Conservation (phyloP, 1,284 basidiomycete genomes). For the Ustilago esculenta region DNA sequence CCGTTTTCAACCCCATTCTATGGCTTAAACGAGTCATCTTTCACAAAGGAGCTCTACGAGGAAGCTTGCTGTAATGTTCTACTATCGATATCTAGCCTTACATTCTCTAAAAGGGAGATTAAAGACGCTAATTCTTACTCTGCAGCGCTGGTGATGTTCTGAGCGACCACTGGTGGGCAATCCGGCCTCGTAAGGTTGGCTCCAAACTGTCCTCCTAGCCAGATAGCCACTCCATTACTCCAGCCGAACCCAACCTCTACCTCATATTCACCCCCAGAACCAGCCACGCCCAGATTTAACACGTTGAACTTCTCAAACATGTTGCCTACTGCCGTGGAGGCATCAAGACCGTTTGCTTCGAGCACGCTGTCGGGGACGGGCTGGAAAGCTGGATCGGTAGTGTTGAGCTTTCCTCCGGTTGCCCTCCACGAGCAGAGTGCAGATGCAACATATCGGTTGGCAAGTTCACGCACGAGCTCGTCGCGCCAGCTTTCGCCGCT, state of each 20-base stretch:
- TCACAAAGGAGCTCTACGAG: too few species aligned
- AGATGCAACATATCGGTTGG: constrained; percentile 82
- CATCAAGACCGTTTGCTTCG: constrained; percentile 51
- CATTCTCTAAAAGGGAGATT: too few species aligned
- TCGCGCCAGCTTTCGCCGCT: constrained; percentile 76
- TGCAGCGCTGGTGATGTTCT: constrained; percentile 8
- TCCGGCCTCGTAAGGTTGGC: constrained; percentile 38
- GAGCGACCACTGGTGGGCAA: constrained; percentile 30
- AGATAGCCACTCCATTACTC: constrained; percentile 48
- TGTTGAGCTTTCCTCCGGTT: constrained; percentile 76
- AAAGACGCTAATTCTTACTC: too few species aligned
- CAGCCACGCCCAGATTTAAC: constrained; percentile 81
- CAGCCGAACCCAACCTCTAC: constrained; percentile 72
- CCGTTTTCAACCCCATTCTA: too few species aligned
- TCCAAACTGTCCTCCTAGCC: constrained; percentile 43
- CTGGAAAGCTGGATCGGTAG: constrained; percentile 75
- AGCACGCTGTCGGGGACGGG: constrained; percentile 29
- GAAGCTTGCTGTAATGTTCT: too few species aligned
- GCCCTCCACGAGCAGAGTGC: constrained; percentile 84
- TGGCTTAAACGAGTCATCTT: too few species aligned
- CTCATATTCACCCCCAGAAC: constrained; percentile 77
- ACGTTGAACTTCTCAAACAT: constrained; percentile 79
- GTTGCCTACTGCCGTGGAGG: constrained; percentile 33
- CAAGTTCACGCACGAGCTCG: constrained; percentile 76
- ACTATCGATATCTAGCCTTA: too few species aligned